phyloP scores from a whole-genome alignment of 306 rosid genomes.

The Notholithocarpus densiflorus region DNA sequence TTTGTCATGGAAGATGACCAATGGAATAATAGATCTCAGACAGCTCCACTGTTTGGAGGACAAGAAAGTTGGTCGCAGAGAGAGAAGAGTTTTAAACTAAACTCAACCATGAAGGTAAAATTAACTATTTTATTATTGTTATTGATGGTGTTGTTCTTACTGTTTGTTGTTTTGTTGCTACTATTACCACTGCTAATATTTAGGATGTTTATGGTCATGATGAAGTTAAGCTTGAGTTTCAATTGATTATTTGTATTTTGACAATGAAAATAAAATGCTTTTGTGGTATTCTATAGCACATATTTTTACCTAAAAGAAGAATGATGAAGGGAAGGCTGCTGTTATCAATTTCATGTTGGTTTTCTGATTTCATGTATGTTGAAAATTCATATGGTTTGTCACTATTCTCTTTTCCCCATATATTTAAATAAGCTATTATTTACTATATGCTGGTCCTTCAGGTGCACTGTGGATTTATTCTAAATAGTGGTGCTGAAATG shows the following conservation, averaged over 20 bases:
- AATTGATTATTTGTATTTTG: background rate
- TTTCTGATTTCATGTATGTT: background rate
- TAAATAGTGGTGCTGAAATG: conserved; percentile 89
- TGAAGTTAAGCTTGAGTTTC: background rate
- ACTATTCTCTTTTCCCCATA: background rate
- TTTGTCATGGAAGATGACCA: conserved; percentile 53
- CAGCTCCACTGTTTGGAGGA: conserved; percentile 86
- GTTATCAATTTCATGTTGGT: background rate
- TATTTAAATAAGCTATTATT: background rate
- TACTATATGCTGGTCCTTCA: conserved; percentile 26
- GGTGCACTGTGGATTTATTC: conserved; percentile 95
- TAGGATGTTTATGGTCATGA: background rate
- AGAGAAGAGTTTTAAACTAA: conserved; percentile 73
- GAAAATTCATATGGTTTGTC: background rate
- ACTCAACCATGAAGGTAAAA: conserved; percentile 81
- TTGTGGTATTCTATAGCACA: background rate
- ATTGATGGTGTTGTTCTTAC: background rate
- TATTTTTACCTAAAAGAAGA: background rate
- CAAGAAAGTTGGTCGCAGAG: conserved; percentile 75
- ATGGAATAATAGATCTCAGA: conserved; percentile 31
- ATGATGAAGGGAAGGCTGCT: background rate
- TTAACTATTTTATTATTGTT: background rate
- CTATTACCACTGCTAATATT: background rate
- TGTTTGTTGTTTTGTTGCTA: background rate
- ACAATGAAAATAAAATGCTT: background rate